Percentiles rank a stretch among this genome's conserved stretches.
These are phyloP conservation scores for Clavispora asparagi DNA, from an alignment of 805 yeast species.

Conservation along the genomic window DNA sequence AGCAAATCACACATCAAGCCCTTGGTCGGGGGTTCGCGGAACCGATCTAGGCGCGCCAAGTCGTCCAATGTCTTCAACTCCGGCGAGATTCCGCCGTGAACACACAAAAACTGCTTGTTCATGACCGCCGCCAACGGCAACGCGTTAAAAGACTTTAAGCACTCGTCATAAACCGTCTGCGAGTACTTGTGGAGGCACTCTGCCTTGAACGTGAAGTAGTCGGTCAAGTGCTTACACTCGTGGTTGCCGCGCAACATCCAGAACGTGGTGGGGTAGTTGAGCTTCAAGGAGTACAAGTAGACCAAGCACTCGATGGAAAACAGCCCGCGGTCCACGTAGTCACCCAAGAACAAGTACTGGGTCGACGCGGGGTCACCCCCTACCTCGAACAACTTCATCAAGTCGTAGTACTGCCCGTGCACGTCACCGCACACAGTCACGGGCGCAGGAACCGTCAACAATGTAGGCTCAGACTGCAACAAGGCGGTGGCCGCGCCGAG, in stretches of 20 bases:
- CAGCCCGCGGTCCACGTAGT: conserved; percentile 92
- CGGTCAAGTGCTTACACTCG: conserved; percentile 89
- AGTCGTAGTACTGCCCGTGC: conserved; percentile 93
- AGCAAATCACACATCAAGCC: conserved; percentile 92
- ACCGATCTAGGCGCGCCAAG: conserved; percentile 65
- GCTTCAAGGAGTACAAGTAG: conserved; percentile 72
- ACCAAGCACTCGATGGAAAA: conserved; percentile 80
- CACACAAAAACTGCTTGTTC: conserved; percentile 92
- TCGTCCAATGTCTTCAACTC: conserved; percentile 69
- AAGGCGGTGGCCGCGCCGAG: conserved; percentile 58
- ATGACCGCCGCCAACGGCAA: conserved; percentile 89
- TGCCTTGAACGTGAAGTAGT: conserved; percentile 85
- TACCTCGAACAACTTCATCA: conserved; percentile 85
- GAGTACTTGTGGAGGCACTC: conserved; percentile 88
- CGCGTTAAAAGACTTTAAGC: conserved; percentile 75
- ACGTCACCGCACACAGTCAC: conserved; percentile 95
- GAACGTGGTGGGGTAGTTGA: conserved; percentile 67
- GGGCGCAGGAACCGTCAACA: conserved; percentile 82
- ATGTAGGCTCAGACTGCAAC: conserved; percentile 68
- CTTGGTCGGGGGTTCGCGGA: conserved; percentile 86
- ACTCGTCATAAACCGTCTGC: conserved; percentile 58
- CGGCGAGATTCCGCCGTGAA: conserved; percentile 94
- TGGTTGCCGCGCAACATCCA: conserved; percentile 91
- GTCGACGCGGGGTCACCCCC: conserved; percentile 85
- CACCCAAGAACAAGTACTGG: conserved; percentile 81